Percentiles rank a stretch among this genome's conserved stretches.
These are phyloP conservation scores for Extremus antarcticus DNA, from an alignment of 495 filamentous ascomycete genomes.

Conservation along the genomic window DNA sequence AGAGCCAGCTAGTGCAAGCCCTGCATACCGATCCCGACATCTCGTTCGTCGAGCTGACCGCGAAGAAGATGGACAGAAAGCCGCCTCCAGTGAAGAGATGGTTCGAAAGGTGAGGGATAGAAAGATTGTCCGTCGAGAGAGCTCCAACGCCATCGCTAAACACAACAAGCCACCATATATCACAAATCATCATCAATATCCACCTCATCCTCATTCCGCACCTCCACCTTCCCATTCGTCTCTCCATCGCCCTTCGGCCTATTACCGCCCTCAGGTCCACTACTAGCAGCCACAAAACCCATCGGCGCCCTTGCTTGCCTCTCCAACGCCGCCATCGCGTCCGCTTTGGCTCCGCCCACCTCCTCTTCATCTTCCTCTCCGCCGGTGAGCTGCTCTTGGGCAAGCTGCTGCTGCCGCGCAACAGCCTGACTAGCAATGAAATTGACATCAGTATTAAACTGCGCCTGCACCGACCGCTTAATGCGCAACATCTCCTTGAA, in stretches of 20 bases:
- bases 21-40: too few relatives aligned
- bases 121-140: too few relatives aligned
- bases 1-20: too few relatives aligned
- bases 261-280: slow-evolving; percentile 51
- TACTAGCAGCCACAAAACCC: slow-evolving; percentile 83
- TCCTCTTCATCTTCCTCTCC: slow-evolving; percentile 30
- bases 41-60: too few relatives aligned
- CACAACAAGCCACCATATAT: neutral
- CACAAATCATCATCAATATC: slow-evolving; percentile 19
- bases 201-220: slow-evolving; percentile 17
- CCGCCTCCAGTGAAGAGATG: too few relatives aligned
- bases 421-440: slow-evolving; percentile 96
- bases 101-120: too few relatives aligned
- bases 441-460: slow-evolving; percentile 89
- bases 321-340: slow-evolving; percentile 88
- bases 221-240: neutral
- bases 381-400: slow-evolving; percentile 27
- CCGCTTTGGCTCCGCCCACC: slow-evolving; percentile 43
- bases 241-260: slow-evolving; percentile 1
- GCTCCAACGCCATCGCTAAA: neutral
- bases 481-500: slow-evolving; percentile 99
- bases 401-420: slow-evolving; percentile 57
- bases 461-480: slow-evolving; percentile 92
- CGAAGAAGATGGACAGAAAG: too few relatives aligned
- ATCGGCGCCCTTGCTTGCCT: slow-evolving; percentile 77